These are phyloP conservation scores for Cercospora nicotianae DNA, from an alignment of 2,329 filamentous ascomycete species.

Conservation along the genomic window DNA sequence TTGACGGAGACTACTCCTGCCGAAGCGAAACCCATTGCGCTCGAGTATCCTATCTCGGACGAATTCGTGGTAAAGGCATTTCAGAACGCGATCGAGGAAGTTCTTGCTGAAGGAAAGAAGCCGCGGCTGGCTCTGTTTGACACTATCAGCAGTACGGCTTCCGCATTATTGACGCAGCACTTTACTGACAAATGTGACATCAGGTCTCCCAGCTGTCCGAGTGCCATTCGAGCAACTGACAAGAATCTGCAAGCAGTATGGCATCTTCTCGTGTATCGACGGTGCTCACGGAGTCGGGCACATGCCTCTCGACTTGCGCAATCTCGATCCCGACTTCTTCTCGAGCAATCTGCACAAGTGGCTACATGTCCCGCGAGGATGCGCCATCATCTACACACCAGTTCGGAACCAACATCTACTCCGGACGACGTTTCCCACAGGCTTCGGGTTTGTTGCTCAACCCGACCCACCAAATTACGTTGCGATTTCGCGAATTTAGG, in stretches of 20 bases:
- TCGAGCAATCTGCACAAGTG: slow-evolving; percentile 87
- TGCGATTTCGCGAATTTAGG: slow-evolving; percentile 68
- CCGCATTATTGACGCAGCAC: not conserved
- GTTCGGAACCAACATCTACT: slow-evolving; percentile 72
- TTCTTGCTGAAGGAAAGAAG: slow-evolving; percentile 58
- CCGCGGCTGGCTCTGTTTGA: slow-evolving; percentile 76
- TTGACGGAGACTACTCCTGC: slow-evolving; percentile 64
- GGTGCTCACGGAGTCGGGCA: slow-evolving; percentile 83
- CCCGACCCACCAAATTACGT: slow-evolving; percentile 31
- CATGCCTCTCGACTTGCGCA: slow-evolving; percentile 65
- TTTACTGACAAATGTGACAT: not conserved
- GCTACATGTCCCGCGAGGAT: slow-evolving; percentile 76
- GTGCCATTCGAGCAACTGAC: slow-evolving; percentile 74
- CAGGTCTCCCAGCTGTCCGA: slow-evolving; percentile 67
- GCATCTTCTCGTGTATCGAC: slow-evolving; percentile 73
- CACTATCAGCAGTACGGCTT: slow-evolving; percentile 61
- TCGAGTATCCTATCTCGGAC: slow-evolving; percentile 70
- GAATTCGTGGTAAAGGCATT: slow-evolving; percentile 64
- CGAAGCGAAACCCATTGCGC: slow-evolving; percentile 54
- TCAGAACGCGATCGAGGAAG: slow-evolving; percentile 54
- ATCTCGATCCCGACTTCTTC: slow-evolving; percentile 79
- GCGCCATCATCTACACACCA: slow-evolving; percentile 78
- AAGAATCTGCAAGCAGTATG: slow-evolving; percentile 62
- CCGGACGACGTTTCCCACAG: slow-evolving; percentile 73
- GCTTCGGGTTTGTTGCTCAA: slow-evolving; percentile 64